Percentiles rank a stretch among this genome's conserved stretches.
These are phyloP conservation scores for Boletales sp. DNA, from an alignment of 768 basidiomycete species.

Conservation along the genomic window DNA sequence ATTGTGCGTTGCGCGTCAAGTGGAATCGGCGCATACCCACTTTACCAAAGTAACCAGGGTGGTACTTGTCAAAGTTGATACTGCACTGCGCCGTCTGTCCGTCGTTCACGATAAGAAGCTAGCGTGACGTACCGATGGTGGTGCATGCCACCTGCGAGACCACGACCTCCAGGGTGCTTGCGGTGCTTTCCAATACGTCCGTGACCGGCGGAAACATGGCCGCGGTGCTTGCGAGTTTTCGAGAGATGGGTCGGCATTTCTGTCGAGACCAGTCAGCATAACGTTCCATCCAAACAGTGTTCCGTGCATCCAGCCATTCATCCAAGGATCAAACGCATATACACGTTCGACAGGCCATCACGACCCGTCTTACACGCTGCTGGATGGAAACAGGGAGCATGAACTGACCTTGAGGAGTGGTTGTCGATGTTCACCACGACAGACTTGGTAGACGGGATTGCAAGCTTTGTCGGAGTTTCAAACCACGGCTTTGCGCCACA, in stretches of 20 bases:
- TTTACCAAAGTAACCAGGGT: constrained; percentile 99
- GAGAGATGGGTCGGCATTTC: constrained; percentile 93
- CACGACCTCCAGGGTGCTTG: constrained; percentile 99
- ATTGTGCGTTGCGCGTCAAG: constrained; percentile 83
- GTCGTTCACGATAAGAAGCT: neutral
- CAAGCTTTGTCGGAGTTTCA: constrained; percentile 24
- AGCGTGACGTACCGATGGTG: constrained; percentile 81
- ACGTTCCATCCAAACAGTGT: constrained; percentile 31
- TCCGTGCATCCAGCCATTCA: constrained; percentile 53
- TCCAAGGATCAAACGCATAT: constrained; percentile 18
- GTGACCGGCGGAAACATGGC: constrained; percentile 99
- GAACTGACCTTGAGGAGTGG: constrained; percentile 68
- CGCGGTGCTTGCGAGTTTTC: constrained; percentile 99
- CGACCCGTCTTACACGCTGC: constrained; percentile 8
- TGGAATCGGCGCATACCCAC: constrained; percentile 99
- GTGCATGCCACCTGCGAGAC: constrained; percentile 99
- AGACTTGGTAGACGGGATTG: neutral
- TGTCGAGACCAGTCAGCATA: constrained; percentile 23
- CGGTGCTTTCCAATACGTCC: constrained; percentile 99
- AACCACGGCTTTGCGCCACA: constrained; percentile 15
- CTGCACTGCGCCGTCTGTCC: constrained; percentile 34
- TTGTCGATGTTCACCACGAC: constrained; percentile 35
- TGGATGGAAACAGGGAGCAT: constrained; percentile 20
- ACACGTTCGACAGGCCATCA: constrained; percentile 14
- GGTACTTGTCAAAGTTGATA: constrained; percentile 98